Conservation (phyloP, 2,329 filamentous ascomycete genomes). For the Tolypocladium inflatum region DNA sequence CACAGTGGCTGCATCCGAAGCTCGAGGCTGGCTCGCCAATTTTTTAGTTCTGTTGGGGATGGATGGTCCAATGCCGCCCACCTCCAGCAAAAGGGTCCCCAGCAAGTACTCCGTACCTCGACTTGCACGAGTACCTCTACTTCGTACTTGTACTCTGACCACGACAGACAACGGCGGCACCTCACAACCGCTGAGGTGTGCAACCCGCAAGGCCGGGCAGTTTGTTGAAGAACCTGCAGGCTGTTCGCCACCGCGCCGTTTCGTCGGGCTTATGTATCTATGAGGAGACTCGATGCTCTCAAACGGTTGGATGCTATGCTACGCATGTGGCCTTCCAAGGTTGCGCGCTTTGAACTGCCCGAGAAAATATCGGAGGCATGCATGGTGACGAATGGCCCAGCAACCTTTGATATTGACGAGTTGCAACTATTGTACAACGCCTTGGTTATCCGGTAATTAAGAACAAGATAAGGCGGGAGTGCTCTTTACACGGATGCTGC, state of each 20-base stretch:
- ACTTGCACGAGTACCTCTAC: background rate
- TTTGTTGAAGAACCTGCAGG: background rate
- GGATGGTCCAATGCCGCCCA: conserved; percentile 19
- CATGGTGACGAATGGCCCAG: background rate
- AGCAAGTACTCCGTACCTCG: background rate
- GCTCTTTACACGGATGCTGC: background rate
- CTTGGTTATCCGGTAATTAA: background rate
- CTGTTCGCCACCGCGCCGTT: background rate
- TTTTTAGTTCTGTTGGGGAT: conserved; percentile 35
- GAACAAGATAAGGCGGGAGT: background rate
- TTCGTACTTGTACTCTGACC: background rate
- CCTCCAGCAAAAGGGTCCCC: background rate
- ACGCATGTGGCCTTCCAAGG: background rate
- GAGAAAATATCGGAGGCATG: background rate
- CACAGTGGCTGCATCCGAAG: conserved; percentile 5
- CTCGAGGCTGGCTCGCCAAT: conserved; percentile 9
- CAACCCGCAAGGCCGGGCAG: background rate
- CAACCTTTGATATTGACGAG: background rate
- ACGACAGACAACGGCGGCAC: background rate
- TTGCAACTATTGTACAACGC: background rate
- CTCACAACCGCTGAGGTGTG: background rate
- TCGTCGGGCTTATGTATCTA: background rate
- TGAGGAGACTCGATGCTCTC: background rate
- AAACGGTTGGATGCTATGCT: background rate
- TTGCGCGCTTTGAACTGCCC: background rate